Evolutionary conservation across 2,329 filamentous ascomycete genomes (phyloP).

Genomic region (Talaromyces sp.): DNA sequence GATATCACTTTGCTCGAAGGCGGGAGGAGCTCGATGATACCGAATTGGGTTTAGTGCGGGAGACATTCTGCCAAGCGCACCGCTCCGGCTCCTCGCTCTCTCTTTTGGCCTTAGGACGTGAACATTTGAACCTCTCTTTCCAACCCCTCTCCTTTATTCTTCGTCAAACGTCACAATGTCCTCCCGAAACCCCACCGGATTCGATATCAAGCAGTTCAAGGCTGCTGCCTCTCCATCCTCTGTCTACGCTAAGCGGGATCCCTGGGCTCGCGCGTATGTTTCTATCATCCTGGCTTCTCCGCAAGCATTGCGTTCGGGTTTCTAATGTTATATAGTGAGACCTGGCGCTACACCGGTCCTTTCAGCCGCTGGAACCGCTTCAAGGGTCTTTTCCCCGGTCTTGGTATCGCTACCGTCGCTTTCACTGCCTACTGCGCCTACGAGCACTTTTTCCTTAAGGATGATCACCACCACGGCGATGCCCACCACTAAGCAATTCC

Average conservation of each 20-base stretch:
- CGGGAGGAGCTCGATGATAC: conserved; percentile 16
- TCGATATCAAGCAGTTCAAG: conserved; percentile 81
- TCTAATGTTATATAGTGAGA: conserved; percentile 65
- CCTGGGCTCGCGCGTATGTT: conserved; percentile 64
- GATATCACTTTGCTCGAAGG: conserved; percentile 26
- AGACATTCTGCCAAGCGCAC: conserved; percentile 7
- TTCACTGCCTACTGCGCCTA: conserved; percentile 88
- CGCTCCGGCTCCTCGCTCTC: conserved; percentile 21
- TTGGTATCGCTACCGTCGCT: conserved; percentile 89
- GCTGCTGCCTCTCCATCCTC: conserved; percentile 66
- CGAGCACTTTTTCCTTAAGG: conserved; percentile 83
- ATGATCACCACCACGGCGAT: conserved; percentile 59
- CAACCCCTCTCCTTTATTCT: conserved; percentile 2
- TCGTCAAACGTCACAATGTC: conserved; percentile 50
- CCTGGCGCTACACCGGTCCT: conserved; percentile 88
- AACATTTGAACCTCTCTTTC: conserved; percentile 4
- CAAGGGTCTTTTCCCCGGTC: conserved; percentile 80
- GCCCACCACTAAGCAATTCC: conserved; percentile 50
- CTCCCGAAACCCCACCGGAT: conserved; percentile 77
- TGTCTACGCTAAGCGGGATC: conserved; percentile 55
- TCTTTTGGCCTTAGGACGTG: conserved; percentile 3
- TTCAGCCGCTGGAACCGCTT: conserved; percentile 91
- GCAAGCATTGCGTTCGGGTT: conserved; percentile 14
- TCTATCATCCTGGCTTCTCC: background rate
- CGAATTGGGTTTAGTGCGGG: conserved; percentile 36